Conservation (phyloP, 768 basidiomycete genomes). For the Tricholoma sp. region DNA sequence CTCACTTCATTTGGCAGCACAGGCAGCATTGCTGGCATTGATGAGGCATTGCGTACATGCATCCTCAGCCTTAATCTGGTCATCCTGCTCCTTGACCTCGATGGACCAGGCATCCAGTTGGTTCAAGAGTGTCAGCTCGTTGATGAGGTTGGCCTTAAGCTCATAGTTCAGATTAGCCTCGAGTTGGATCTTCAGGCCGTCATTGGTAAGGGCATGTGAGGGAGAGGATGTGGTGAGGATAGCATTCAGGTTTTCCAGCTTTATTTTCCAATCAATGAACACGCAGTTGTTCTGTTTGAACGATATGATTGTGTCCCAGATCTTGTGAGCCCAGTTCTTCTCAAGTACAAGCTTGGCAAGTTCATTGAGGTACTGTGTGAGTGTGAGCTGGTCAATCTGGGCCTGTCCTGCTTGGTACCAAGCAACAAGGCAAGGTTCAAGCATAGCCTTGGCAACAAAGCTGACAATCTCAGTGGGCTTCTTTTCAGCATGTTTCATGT, state of each 20-base stretch:
- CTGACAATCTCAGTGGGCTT: conserved; percentile 6
- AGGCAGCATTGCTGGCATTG: background rate
- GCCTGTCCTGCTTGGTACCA: conserved; percentile 13
- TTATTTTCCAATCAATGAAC: conserved; percentile 16
- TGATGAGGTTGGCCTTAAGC: conserved; percentile 1
- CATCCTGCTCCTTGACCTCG: background rate
- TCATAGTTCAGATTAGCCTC: conserved; percentile 8
- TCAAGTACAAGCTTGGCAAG: conserved; percentile 7
- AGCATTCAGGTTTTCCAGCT: conserved; percentile 15
- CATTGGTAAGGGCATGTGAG: background rate
- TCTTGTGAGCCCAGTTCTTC: conserved; percentile 2
- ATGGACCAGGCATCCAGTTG: conserved; percentile 1
- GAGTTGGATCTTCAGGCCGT: conserved; percentile 4
- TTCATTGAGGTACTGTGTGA: conserved; percentile 10
- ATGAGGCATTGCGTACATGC: background rate
- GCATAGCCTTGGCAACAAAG: conserved; percentile 15
- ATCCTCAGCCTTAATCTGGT: background rate
- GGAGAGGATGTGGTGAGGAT: background rate
- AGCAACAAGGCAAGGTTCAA: conserved; percentile 8
- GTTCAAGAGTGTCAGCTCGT: background rate
- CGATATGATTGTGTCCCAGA: conserved; percentile 5
- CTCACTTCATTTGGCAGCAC: background rate
- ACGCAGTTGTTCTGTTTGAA: conserved; percentile 4
- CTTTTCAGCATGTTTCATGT: conserved; percentile 11
- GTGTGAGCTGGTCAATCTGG: conserved; percentile 12